Evolutionary conservation across 2,329 filamentous ascomycete species (phyloP).

Genomic region (Penicillium sp.): DNA sequence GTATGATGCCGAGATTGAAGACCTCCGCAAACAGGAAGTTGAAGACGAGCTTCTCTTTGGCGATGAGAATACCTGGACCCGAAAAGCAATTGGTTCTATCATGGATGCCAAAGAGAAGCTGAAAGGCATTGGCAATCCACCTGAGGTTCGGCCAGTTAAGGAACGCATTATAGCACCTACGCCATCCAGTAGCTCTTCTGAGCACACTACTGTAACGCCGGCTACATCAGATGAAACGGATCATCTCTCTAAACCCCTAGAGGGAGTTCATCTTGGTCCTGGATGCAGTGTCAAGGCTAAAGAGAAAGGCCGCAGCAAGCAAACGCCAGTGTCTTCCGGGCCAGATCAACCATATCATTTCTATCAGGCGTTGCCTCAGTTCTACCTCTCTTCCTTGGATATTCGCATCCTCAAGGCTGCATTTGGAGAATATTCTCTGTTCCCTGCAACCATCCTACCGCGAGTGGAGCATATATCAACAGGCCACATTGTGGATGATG

Average conservation of each 20-base stretch:
- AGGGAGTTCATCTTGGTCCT: constrained; percentile 19
- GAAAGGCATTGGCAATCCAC: constrained; percentile 64
- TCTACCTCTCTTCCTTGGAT: constrained; percentile 85
- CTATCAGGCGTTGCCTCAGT: constrained; percentile 81
- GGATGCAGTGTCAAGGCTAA: constrained; percentile 23
- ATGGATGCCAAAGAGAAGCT: constrained; percentile 73
- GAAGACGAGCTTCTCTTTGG: constrained; percentile 91
- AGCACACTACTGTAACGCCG: constrained; percentile 9
- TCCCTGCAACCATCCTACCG: constrained; percentile 81
- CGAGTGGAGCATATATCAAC: constrained; percentile 86
- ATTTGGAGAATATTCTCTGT: constrained; percentile 76
- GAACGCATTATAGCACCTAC: constrained; percentile 50
- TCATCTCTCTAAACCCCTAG: constrained; percentile 25
- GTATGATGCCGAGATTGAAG: constrained; percentile 73
- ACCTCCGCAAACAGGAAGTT: constrained; percentile 71
- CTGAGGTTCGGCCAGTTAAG: constrained; percentile 48
- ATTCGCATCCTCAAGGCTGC: constrained; percentile 89
- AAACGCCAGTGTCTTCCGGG: constrained; percentile 43
- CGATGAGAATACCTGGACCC: constrained; percentile 89
- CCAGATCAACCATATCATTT: constrained; percentile 69
- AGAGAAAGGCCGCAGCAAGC: constrained; percentile 25
- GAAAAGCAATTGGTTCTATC: constrained; percentile 74
- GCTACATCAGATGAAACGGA: constrained; percentile 19
- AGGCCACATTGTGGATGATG: constrained; percentile 82
- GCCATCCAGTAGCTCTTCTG: constrained; percentile 42